phyloP scores from a whole-genome alignment of 192 early-diverging fungal genomes.

The Podila minutissima region DNA sequence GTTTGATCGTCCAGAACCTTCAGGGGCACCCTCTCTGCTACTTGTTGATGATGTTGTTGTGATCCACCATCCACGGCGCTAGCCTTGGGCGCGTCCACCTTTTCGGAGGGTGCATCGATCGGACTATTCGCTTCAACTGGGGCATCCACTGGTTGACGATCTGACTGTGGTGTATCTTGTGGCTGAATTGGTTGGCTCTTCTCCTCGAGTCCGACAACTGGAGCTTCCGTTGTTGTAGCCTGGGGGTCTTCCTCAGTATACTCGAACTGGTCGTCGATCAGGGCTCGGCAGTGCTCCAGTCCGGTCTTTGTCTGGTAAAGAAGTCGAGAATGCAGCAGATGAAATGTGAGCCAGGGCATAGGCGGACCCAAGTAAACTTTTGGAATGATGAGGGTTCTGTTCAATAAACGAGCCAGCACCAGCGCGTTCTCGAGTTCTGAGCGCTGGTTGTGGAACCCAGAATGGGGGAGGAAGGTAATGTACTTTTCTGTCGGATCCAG shows the following conservation, averaged over 20 bases:
- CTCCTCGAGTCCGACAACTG: not conserved
- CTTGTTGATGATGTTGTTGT: no score
- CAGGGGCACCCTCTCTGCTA: no score
- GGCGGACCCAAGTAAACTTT: conserved; percentile 61
- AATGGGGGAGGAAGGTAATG: conserved; percentile 61
- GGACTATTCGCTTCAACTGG: no score
- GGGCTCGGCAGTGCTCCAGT: conserved; percentile 57
- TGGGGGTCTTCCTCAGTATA: not conserved
- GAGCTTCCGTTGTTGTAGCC: not conserved
- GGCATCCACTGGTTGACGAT: no score
- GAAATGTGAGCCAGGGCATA: conserved; percentile 61
- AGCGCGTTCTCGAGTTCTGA: conserved; percentile 61
- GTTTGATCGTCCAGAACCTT: no score
- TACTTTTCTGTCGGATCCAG: conserved; percentile 22
- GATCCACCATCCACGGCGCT: no score
- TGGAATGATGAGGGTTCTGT: conserved; percentile 64
- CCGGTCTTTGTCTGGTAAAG: conserved; percentile 63
- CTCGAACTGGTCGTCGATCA: conserved; percentile 29
- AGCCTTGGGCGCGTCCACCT: no score
- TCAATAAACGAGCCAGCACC: conserved; percentile 54
- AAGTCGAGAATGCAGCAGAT: conserved; percentile 56
- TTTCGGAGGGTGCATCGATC: no score
- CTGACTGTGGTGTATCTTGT: no score
- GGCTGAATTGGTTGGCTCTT: not conserved
- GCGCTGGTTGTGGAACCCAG: conserved; percentile 66